Base-by-base conservation (phyloP, 208 protist species). In the Crithidia bombi region DNA sequence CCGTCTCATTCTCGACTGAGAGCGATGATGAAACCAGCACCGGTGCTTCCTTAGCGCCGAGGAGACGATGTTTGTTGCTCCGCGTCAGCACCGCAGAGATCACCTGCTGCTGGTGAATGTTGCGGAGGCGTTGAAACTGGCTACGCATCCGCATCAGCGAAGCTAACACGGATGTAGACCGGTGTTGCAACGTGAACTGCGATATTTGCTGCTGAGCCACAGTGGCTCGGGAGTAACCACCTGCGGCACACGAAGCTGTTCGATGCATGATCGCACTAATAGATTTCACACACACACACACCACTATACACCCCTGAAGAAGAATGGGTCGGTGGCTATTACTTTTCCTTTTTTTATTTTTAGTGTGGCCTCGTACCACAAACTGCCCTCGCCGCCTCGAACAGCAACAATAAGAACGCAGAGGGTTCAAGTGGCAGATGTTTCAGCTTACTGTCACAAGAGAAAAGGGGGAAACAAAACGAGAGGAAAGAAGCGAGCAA, bases 91-190 rank as follows among this genome's bases (percentile, higher is more conserved):
- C 56, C 21, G 41, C 23, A 2, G 56, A 28, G n/a, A 77, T 62
- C 32, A 63, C 57, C 43, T 77, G 71, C 39, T 71, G 64, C 30
- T 77, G 71, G 50, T 77, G 71, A 0, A 30, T 19, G 21, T 35
- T 26, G 25, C 75, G 61, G 11, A 75, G 21, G 25, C 79, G 75
- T 59, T 79, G 69, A 39, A 82, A 82, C 59, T 87, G 78, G 19
- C 35, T 44, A 7, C 82, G 78, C 63, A 87, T 64, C 28, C 82
- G 82, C n/a, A 83, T 21, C 17, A 87, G 57, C 14, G 82, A 69
- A 19, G 57, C 69, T 19, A 87, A 38, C 9, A 87, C 78, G 10
- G 79, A 78, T 17, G 52, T 56, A 19, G 68, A 71, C 2, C 81
- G 76, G 43, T 69, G 49, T 28, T 64, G 30, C 1, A 50, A 46